phyloP scores from a whole-genome alignment of 345 rosid genomes.

The Pelargonium nanum region DNA sequence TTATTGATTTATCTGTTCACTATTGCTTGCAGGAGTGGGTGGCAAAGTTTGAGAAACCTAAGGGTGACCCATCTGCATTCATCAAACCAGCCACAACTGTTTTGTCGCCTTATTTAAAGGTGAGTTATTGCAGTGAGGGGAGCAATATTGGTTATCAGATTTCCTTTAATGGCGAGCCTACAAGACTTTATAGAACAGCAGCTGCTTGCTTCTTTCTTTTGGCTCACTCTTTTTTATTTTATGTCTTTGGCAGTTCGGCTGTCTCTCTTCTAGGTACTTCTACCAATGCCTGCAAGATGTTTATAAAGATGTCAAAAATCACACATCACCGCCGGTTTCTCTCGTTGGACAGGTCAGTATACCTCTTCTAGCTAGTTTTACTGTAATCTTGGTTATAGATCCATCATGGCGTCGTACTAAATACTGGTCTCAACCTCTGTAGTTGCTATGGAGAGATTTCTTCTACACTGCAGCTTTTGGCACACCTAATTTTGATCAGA shows the following conservation, averaged over 20 bases:
- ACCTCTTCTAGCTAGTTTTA: background rate
- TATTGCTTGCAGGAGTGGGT: slow-evolving; percentile 64
- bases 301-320: slow-evolving; percentile 52
- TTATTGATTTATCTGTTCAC: background rate
- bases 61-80: slow-evolving; percentile 86
- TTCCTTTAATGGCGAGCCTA: too few relatives aligned
- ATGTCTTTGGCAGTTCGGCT: slow-evolving; percentile 63
- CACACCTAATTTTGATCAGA: slow-evolving; percentile 78
- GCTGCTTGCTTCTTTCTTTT: background rate
- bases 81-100: slow-evolving; percentile 80
- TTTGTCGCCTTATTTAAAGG: slow-evolving; percentile 87
- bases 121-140: slow-evolving; percentile 23
- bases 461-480: slow-evolving; percentile 81
- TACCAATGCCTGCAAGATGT: slow-evolving; percentile 65
- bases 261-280: slow-evolving; percentile 92
- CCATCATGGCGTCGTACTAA: slow-evolving; percentile 5
- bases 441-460: slow-evolving; percentile 93
- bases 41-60: slow-evolving; percentile 94
- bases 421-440: slow-evolving; percentile 10
- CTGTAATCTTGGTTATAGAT: slow-evolving; percentile 6
- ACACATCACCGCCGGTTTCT: slow-evolving; percentile 88
- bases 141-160: background rate
- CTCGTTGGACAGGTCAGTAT: slow-evolving; percentile 77
- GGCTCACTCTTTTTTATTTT: slow-evolving; percentile 11
- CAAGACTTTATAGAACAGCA: too few relatives aligned